These are phyloP conservation scores for Clonostachys rosea DNA, from an alignment of 2,329 filamentous ascomycete genomes.

Conservation along the genomic window DNA sequence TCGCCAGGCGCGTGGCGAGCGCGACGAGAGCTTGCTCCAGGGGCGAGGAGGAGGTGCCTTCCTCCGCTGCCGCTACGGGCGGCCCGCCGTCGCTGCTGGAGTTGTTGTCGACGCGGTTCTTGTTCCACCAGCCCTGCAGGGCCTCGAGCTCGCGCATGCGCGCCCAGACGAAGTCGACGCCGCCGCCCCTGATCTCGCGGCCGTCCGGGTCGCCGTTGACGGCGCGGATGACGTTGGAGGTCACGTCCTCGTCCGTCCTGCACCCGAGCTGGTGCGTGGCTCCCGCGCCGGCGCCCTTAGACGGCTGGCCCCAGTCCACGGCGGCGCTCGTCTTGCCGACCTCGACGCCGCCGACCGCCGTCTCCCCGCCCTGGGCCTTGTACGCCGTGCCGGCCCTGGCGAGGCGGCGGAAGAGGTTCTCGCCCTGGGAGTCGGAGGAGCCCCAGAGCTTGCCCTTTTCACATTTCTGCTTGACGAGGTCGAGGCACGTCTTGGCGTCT, in stretches of 20 bases:
- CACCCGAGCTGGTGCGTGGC: constrained; percentile 55
- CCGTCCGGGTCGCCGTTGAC: constrained; percentile 54
- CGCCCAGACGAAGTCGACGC: constrained; percentile 64
- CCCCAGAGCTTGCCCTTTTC: constrained; percentile 89
- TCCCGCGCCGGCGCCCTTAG: constrained; percentile 49
- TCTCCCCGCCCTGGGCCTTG: constrained; percentile 53
- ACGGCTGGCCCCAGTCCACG: constrained; percentile 85
- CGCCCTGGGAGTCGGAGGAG: constrained; percentile 69
- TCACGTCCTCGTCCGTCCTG: constrained; percentile 54
- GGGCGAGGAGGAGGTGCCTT: constrained; percentile 14
- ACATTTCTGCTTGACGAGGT: constrained; percentile 92
- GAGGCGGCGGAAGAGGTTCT: constrained; percentile 86
- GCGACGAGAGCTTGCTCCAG: constrained; percentile 41
- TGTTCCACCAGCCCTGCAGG: constrained; percentile 64
- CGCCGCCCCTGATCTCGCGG: constrained; percentile 50
- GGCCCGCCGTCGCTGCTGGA: constrained; percentile 25
- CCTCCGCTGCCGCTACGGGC: constrained; percentile 8
- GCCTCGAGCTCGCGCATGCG: constrained; percentile 63
- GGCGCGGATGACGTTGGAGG: constrained; percentile 49
- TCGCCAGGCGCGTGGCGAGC: constrained; percentile 43
- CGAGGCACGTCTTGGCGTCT: constrained; percentile 85
- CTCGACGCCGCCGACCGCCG: constrained; percentile 49
- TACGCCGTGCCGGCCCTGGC: constrained; percentile 58
- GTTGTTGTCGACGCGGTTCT: constrained; percentile 37
- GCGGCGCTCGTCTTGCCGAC: constrained; percentile 65